These are phyloP conservation scores for Amphirosellinia nigrospora DNA, from an alignment of 495 filamentous ascomycete genomes.

Conservation along the genomic window DNA sequence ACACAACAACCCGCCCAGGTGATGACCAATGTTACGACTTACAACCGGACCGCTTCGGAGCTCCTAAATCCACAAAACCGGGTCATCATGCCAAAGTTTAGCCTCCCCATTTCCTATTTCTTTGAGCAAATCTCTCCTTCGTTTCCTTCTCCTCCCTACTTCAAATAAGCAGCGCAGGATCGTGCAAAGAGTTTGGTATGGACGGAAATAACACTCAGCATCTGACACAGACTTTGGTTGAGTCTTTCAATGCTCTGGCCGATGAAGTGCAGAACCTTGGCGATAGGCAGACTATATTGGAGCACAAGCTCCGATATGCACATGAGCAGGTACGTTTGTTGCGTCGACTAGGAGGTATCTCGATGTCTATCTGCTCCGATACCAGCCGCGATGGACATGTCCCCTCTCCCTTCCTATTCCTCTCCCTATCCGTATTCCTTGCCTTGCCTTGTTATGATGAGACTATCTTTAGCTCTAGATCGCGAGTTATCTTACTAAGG, in stretches of 20 bases:
- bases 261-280: conserved; percentile 62
- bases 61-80: conserved; percentile 26
- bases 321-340: conserved; percentile 58
- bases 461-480: conserved; percentile 72
- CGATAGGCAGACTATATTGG: conserved; percentile 60
- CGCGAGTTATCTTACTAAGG: conserved; percentile 60
- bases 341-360: no score
- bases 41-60: conserved; percentile 26
- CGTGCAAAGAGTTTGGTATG: conserved; percentile 17
- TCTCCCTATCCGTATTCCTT: conserved; percentile 15
- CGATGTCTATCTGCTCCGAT: not conserved
- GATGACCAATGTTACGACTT: not conserved
- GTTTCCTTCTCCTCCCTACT: not conserved
- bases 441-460: conserved; percentile 58
- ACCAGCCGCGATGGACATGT: no score
- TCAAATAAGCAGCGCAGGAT: conserved; percentile 16
- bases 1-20: no score
- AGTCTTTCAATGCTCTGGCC: conserved; percentile 69
- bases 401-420: no score
- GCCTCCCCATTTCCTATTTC: conserved; percentile 25
- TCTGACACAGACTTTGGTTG: conserved; percentile 56
- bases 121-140: not conserved
- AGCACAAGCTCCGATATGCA: conserved; percentile 64
- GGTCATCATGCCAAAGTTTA: conserved; percentile 18
- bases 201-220: conserved; percentile 44